Conservation (phyloP, 1,284 basidiomycete species). For the Irpex sp. region DNA sequence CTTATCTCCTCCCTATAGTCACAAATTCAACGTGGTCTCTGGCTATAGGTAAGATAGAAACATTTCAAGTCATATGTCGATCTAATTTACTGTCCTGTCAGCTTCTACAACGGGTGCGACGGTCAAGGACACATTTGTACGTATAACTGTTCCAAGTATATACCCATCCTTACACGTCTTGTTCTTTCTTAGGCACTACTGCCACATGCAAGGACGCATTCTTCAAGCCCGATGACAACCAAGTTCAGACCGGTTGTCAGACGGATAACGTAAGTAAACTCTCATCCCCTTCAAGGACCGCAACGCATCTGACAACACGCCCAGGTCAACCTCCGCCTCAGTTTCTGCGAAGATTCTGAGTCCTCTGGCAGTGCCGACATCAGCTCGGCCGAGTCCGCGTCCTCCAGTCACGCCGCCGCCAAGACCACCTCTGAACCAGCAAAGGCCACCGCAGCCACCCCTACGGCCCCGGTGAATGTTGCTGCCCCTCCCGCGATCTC, state of each 20-base stretch:
- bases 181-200: neutral
- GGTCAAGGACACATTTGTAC: slow-evolving; percentile 19
- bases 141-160: neutral
- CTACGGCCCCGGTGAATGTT: neutral
- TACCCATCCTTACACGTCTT: neutral
- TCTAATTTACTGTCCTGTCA: slow-evolving; percentile 1
- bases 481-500: neutral
- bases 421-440: neutral
- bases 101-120: slow-evolving; percentile 29
- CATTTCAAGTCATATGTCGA: neutral
- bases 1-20: slow-evolving; percentile 17
- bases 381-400: neutral
- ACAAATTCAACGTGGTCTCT: slow-evolving; percentile 29
- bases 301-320: neutral
- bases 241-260: slow-evolving; percentile 38
- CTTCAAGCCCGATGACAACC: slow-evolving; percentile 34
- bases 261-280: slow-evolving; percentile 21
- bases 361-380: neutral
- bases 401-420: neutral
- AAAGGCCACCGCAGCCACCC: neutral
- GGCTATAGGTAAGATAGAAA: slow-evolving; percentile 23
- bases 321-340: slow-evolving; percentile 30
- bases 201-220: slow-evolving; percentile 34
- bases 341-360: slow-evolving; percentile 25
- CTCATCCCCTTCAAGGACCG: neutral